Evolutionary conservation across 192 early-diverging fungal genomes (phyloP).

Genomic region (Linnemannia hyalina): DNA sequence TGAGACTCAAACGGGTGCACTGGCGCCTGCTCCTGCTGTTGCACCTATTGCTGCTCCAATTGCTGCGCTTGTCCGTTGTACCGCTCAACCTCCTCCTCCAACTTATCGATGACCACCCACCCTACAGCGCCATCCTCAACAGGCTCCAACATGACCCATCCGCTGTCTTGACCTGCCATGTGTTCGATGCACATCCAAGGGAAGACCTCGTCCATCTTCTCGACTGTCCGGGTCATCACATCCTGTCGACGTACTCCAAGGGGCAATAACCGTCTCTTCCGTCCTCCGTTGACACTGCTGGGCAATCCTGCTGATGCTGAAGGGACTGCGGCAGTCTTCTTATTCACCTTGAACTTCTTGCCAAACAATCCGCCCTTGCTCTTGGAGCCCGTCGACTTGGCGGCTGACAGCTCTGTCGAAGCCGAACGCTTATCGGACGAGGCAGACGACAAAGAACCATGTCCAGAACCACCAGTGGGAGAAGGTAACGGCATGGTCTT

Average conservation of each 20-base stretch:
- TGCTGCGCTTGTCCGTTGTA: constrained; percentile 1
- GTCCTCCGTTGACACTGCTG: constrained; percentile 8
- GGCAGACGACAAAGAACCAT: constrained; percentile 26
- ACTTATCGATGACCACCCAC: constrained; percentile 41
- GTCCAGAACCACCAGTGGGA: constrained; percentile 47
- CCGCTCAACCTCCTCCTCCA: constrained; percentile 25
- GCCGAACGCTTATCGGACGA: constrained; percentile 1
- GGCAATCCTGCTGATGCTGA: constrained; percentile 4
- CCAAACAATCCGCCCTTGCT: constrained; percentile 22
- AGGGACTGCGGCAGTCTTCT: not conserved
- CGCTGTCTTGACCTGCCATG: constrained; percentile 52
- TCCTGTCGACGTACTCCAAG: constrained; percentile 38
- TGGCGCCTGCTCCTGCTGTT: not conserved
- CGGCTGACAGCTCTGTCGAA: not conserved
- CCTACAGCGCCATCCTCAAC: constrained; percentile 45
- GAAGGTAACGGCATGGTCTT: not conserved
- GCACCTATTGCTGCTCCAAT: not conserved
- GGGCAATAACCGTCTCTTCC: constrained; percentile 34
- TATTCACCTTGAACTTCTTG: constrained; percentile 17
- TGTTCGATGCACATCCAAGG: constrained; percentile 57
- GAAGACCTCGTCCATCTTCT: constrained; percentile 52
- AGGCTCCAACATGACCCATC: constrained; percentile 54
- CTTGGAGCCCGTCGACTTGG: constrained; percentile 4
- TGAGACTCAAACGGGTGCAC: not conserved
- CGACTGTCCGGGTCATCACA: constrained; percentile 50